Base-by-base conservation (phyloP, 2,329 filamentous ascomycete species). In the Colletotrichum sojae region DNA sequence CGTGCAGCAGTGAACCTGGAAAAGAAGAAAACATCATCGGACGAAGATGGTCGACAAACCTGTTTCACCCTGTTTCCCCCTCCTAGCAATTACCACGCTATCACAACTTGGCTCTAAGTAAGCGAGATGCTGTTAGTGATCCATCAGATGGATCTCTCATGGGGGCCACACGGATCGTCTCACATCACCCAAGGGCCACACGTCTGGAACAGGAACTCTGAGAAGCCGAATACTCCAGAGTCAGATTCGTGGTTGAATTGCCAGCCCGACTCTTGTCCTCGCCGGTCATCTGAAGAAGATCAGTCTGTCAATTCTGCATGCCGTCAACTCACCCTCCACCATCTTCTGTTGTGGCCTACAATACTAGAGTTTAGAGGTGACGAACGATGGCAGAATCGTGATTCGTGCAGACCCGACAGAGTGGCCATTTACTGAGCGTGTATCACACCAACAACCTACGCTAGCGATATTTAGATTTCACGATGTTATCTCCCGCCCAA, bases 131-230 rank as follows among this genome's bases (percentile, higher is more conserved):
- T 27, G 36, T 46, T 68, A 68, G 15, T 2, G 5, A n/a, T 10
- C n/a, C 53, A 68, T 58, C 60, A 6, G 4, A 5, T 5, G 13
- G n/a, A 12, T 3, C n/a, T 25, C 48, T 39, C 12, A 36, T 8
- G 31, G 31, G 31, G 31, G 31, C 31, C 31, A 31, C 61, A 36
- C 43, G 43, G 55, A 45, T 56, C 66, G 49, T 69, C 66, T 59
- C 55, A 25, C 40, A 25, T 27, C 49, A 25, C 51, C 31, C 51
- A n/a, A 22, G 49, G 49, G 8, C 66, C 43, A 27, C 49, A 55
- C 27, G 66, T 43, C 61, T 66, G 66, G 61, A 69, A 69, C 61
- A 69, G 61, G 66, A 69, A 66, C 60, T 69, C 56, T 66, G 61
- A 39, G 36, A 63, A 55, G 54, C 61, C 66, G 61, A 40, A 51